Evolutionary conservation across 2,329 filamentous ascomycete species (phyloP).

Genomic region (Microcyclospora pomicola): DNA sequence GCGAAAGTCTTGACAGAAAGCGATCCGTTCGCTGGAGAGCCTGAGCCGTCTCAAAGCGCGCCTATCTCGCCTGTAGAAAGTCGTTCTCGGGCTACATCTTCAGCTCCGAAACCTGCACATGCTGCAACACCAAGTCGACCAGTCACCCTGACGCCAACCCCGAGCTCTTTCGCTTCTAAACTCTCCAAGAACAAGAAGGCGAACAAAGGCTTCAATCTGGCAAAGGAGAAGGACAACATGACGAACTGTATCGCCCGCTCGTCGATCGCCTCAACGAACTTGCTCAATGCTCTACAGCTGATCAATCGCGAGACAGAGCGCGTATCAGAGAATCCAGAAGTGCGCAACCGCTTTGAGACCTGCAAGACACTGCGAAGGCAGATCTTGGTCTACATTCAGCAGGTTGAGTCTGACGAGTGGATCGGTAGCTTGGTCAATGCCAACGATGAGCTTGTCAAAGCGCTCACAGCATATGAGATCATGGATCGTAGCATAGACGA

Average conservation of each 20-base stretch:
- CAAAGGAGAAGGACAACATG: slow-evolving; percentile 76
- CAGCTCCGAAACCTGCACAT: slow-evolving; percentile 1
- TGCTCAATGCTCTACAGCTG: slow-evolving; percentile 72
- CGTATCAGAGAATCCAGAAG: slow-evolving; percentile 69
- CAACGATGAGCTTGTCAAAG: slow-evolving; percentile 89
- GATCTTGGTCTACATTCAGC: slow-evolving; percentile 82
- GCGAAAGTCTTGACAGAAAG: slow-evolving; percentile 77
- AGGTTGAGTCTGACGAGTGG: slow-evolving; percentile 82
- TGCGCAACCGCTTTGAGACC: slow-evolving; percentile 63
- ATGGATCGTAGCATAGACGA: slow-evolving; percentile 74
- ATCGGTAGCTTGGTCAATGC: slow-evolving; percentile 82
- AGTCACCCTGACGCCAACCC: slow-evolving; percentile 20
- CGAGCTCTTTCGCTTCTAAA: slow-evolving; percentile 16
- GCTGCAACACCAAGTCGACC: slow-evolving; percentile 12
- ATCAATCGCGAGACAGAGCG: slow-evolving; percentile 83
- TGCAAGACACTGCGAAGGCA: slow-evolving; percentile 78
- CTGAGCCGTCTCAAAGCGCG: slow-evolving; percentile 3
- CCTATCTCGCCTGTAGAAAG: slow-evolving; percentile 1
- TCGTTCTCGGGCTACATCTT: slow-evolving; percentile 7
- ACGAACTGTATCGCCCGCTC: slow-evolving; percentile 79
- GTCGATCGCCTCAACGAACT: slow-evolving; percentile 79
- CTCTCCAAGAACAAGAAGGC: slow-evolving; percentile 32
- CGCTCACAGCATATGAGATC: slow-evolving; percentile 88
- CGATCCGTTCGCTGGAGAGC: slow-evolving; percentile 44
- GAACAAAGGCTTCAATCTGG: slow-evolving; percentile 59